Conservation (phyloP, 73 alveolate species). For the Paramecium pentaurelia region DNA sequence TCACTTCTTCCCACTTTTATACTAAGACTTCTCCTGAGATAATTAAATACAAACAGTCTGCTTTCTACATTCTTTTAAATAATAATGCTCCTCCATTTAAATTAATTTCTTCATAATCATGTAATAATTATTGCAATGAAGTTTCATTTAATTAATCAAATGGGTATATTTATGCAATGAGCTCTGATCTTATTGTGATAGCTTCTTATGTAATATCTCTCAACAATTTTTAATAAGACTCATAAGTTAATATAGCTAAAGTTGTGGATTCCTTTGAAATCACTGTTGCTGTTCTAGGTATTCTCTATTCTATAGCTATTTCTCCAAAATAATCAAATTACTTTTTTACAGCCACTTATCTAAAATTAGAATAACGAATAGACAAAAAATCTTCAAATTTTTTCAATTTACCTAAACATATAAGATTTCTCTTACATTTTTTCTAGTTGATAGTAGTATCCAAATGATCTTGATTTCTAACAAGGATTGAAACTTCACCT, state of each 20-base stretch:
- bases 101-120: slow-evolving; percentile 21
- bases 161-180: neutral
- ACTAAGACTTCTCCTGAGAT: neutral
- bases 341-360: neutral
- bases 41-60: neutral
- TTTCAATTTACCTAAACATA: neutral
- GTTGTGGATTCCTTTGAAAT: neutral
- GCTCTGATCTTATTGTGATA: neutral
- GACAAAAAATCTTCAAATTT: slow-evolving; percentile 7
- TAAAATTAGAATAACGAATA: neutral
- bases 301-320: neutral
- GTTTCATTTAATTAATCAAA: neutral
- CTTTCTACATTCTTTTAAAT: neutral
- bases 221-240: neutral
- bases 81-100: neutral
- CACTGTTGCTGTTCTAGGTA: slow-evolving; percentile 49
- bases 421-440: neutral
- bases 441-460: neutral
- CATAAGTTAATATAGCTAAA: neutral
- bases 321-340: slow-evolving; percentile 50
- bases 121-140: slow-evolving; percentile 1
- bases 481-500: neutral
- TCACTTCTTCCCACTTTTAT: neutral
- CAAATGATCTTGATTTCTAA: neutral
- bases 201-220: slow-evolving; percentile 1